Conservation (phyloP, 2,329 filamentous ascomycete genomes). For the Monilinia fructigena region DNA sequence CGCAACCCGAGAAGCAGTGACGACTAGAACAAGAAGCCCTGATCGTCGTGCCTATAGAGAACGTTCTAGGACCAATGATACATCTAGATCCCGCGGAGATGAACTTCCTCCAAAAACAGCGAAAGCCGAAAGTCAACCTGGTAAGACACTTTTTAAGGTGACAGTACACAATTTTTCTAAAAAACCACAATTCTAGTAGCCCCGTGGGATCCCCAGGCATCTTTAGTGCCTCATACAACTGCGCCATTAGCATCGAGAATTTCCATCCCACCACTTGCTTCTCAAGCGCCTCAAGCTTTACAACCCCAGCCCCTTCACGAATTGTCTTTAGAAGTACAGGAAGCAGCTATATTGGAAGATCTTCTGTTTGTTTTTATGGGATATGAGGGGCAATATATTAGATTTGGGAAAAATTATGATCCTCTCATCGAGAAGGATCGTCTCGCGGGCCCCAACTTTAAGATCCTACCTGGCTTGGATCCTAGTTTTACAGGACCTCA, state of each 20-base stretch:
- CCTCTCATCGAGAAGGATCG: slow-evolving; percentile 83
- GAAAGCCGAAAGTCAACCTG: slow-evolving; percentile 50
- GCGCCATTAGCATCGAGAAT: slow-evolving; percentile 52
- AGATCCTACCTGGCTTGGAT: slow-evolving; percentile 78
- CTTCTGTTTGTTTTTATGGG: slow-evolving; percentile 96
- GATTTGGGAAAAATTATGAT: slow-evolving; percentile 79
- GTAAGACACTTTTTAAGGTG: slow-evolving; percentile 40
- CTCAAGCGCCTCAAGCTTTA: slow-evolving; percentile 65
- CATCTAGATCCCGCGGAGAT: slow-evolving; percentile 31
- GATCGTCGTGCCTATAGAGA: slow-evolving; percentile 40
- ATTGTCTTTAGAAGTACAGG: slow-evolving; percentile 77
- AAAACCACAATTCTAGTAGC: slow-evolving; percentile 37
- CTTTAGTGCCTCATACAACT: slow-evolving; percentile 64
- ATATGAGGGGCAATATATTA: slow-evolving; percentile 96
- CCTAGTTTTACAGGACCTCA: slow-evolving; percentile 84
- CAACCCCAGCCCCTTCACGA: slow-evolving; percentile 67
- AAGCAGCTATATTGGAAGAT: slow-evolving; percentile 84
- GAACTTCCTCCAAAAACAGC: slow-evolving; percentile 41
- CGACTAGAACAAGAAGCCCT: slow-evolving; percentile 59
- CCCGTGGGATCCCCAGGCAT: slow-evolving; percentile 78
- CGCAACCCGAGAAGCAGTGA: slow-evolving; percentile 62
- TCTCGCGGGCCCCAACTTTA: slow-evolving; percentile 77
- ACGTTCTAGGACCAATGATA: slow-evolving; percentile 32
- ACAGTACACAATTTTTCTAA: slow-evolving; percentile 13
- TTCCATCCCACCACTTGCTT: slow-evolving; percentile 69